Conservation (phyloP, 2,329 filamentous ascomycete species). For the Emmonsia crescens region DNA sequence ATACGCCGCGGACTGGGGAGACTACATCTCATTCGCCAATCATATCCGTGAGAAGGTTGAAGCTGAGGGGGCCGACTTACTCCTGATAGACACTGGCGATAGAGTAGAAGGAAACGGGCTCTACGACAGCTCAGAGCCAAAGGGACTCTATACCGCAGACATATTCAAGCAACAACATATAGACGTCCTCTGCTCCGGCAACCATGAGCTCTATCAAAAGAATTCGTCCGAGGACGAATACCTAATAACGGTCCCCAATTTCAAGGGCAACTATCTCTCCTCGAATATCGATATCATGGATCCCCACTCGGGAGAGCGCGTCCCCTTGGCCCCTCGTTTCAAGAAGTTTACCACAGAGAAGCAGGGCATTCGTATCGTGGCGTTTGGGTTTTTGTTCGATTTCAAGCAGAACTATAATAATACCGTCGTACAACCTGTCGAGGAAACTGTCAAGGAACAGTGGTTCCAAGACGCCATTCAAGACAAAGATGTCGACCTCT, state of each 20-base stretch:
- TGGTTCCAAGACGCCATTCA: conserved; percentile 84
- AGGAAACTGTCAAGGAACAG: conserved; percentile 65
- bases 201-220: conserved; percentile 85
- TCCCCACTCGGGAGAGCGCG: conserved; percentile 55
- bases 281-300: conserved; percentile 88
- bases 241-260: conserved; percentile 70
- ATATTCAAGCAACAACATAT: conserved; percentile 74
- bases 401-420: conserved; percentile 89
- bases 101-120: conserved; percentile 88
- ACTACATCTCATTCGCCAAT: conserved; percentile 86
- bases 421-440: conserved; percentile 68
- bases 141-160: conserved; percentile 78
- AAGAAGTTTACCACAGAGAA: conserved; percentile 88
- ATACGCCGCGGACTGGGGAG: conserved; percentile 88
- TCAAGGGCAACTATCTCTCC: conserved; percentile 67
- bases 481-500: conserved; percentile 71
- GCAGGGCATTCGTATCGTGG: conserved; percentile 68
- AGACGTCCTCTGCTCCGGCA: conserved; percentile 77
- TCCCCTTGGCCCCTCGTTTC: conserved; percentile 70
- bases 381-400: conserved; percentile 92
- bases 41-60: conserved; percentile 74
- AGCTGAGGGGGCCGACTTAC: conserved; percentile 64
- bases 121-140: conserved; percentile 80
- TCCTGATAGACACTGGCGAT: conserved; percentile 94
- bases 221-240: conserved; percentile 71